Evolutionary conservation across 352 stramenopile species (phyloP).

Genomic region (Pythium rishiriense): DNA sequence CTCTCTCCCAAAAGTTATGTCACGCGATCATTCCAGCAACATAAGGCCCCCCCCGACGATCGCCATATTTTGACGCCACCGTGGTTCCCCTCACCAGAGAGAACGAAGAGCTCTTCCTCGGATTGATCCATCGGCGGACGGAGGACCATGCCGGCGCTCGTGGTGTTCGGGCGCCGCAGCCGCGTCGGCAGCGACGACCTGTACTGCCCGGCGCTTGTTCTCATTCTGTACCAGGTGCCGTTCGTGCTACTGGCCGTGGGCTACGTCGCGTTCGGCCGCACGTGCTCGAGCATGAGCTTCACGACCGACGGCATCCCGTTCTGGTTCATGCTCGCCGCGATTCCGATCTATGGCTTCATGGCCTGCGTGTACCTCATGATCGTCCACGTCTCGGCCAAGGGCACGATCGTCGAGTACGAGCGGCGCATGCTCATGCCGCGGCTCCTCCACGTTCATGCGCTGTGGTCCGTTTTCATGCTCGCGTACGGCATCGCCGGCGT

Average conservation of each 20-base stretch:
- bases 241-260: slow-evolving; percentile 59
- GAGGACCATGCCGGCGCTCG: slow-evolving; percentile 83
- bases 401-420: slow-evolving; percentile 86
- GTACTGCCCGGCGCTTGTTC: slow-evolving; percentile 78
- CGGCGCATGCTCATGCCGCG: slow-evolving; percentile 84
- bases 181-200: slow-evolving; percentile 85
- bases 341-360: slow-evolving; percentile 77
- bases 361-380: slow-evolving; percentile 86
- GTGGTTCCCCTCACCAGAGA: not conserved
- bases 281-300: slow-evolving; percentile 65
- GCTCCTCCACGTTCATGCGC: slow-evolving; percentile 72
- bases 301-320: slow-evolving; percentile 64
- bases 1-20: slow-evolving; percentile 10
- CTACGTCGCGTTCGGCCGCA: slow-evolving; percentile 63
- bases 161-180: slow-evolving; percentile 80
- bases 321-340: slow-evolving; percentile 72
- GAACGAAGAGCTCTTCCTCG: not conserved
- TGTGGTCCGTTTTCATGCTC: slow-evolving; percentile 75
- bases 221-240: slow-evolving; percentile 77
- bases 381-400: slow-evolving; percentile 79
- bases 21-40: slow-evolving; percentile 14
- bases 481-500: slow-evolving; percentile 58
- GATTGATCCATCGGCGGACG: not conserved
- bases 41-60: slow-evolving; percentile 6
- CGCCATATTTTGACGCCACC: slow-evolving; percentile 3